Base-by-base conservation (phyloP, 495 filamentous ascomycete species). In the Parathielavia hyrcaniae region DNA sequence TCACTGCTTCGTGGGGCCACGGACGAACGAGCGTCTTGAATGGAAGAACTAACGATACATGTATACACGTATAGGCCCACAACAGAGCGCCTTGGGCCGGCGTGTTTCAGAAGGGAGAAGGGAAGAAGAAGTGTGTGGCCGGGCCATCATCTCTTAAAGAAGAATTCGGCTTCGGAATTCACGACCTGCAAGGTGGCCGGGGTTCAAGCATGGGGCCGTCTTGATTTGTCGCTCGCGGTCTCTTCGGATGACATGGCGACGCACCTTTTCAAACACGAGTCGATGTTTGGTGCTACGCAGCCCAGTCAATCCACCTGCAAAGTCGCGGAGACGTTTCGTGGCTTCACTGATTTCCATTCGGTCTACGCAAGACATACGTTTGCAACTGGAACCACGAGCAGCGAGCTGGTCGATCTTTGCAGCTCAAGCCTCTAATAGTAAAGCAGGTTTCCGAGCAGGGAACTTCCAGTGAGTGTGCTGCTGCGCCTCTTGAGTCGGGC, bases 81-180 rank as follows among this genome's bases (percentile, higher is more conserved):
- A 30, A 14, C 35, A 55, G 49, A 49, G 46, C n/a, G n/a, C 22
- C 39, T 41, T 32, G 46, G 43, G 20, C 48, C 45, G 50, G 20
- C 54, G 61, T 22, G 55, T 60, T 65, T 65, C 55, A 57, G 59
- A 57, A 50, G 49, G 34, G 48, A 57, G 53, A 50, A 50, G 47
- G 19, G n/a, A 51, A 52, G 16, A 50, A 13, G 63, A 60, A 56
- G 17, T 16, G 36, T 39, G 55, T 54, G 58, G 62, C 48, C 49
- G 66, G 62, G 22, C 38, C 19, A 53, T 26, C 54, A 48, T 56
- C 61, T 34, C 45, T 67, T 59, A 67, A n/a, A 61, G 62, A 60
- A 60, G 66, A 56, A 63, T 62, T 64, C 59, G 64, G 55, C 44
- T 45, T 67, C 64, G 62, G 64, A 54, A 65, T 62, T 58, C 61